Evolutionary conservation across 2,329 filamentous ascomycete species (phyloP), one percentile per base, ranked within the genome.

Genomic region (Penicillium psychrosexuale): DNA sequence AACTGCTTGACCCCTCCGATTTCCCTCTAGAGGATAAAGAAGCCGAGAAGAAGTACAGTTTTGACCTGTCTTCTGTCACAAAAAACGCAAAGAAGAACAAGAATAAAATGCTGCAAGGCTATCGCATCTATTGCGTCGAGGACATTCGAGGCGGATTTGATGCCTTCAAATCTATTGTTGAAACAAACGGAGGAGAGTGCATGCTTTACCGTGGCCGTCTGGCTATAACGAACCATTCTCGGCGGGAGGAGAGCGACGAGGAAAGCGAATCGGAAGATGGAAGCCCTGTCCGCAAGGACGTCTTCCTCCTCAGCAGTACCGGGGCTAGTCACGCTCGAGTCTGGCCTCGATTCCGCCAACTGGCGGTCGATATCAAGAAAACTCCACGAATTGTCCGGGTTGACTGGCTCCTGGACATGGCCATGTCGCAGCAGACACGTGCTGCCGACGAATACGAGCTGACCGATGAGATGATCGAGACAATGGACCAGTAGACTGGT

Each of bases 401-500:
- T 3, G 92, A 99, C 69, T 99, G 94, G 94, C 72, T 99, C 65
- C 77, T 99, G 54, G 88, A 92, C 67, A 86, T 91, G 56, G 90
- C 91, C 5, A 93, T 99, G 89, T 85, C 84, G 65, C 94, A 99
- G 75, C 81, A 91, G 72, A 77, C 94, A 59, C 78, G 79, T n/a
- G 87, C 85, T 72, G 79, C 85, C 53, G 76, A 85, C 38, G 82
- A 80, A 62, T 91, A 90, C 68, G 74, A 75, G 61, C 50, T 76
- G 57, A 65, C 57, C 17, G 71, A 74, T 44, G 67, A 68, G 4
- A 69, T 67, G 61, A 52, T 66, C 34, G 54, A 56, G 19, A 57
- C 62, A 8, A 55, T 27, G n/a, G 60, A 61, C 9, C 64, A 67
- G 33, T 66, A 65, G 57, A 31, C 19, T 45, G n/a, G 36, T 33